Conservation (phyloP, 2,329 filamentous ascomycete genomes). For the Thelonectria blattea region DNA sequence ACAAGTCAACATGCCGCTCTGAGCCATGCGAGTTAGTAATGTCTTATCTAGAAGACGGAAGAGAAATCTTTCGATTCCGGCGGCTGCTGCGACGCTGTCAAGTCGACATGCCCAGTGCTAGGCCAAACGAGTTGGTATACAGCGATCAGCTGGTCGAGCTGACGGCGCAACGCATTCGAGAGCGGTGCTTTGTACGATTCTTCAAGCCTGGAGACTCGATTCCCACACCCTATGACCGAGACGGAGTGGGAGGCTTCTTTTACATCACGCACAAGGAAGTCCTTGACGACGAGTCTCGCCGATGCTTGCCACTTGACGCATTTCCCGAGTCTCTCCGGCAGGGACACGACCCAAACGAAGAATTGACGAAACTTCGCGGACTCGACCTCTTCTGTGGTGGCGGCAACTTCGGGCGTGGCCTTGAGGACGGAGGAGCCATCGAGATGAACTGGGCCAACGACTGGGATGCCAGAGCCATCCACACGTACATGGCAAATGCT, state of each 20-base stretch:
- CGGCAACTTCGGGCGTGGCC: constrained; percentile 76
- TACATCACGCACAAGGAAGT: constrained; percentile 57
- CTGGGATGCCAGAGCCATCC: constrained; percentile 65
- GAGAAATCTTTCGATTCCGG: constrained; percentile 50
- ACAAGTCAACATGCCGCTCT: constrained; percentile 45
- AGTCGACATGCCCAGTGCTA: constrained; percentile 45
- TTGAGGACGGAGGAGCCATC: constrained; percentile 74
- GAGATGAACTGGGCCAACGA: constrained; percentile 74
- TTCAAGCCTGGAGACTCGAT: constrained; percentile 55
- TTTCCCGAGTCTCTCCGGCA: constrained; percentile 53
- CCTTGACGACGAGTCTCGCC: neutral
- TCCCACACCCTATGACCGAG: constrained; percentile 67
- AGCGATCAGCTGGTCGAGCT: constrained; percentile 53
- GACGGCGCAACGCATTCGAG: constrained; percentile 50
- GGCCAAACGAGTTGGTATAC: constrained; percentile 66
- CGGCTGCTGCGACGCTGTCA: constrained; percentile 56
- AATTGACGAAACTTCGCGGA: constrained; percentile 55
- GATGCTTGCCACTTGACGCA: constrained; percentile 45
- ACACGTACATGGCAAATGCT: constrained; percentile 75
- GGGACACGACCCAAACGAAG: constrained; percentile 57
- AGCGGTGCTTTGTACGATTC: constrained; percentile 65
- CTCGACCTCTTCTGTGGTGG: constrained; percentile 80
- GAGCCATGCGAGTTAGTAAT: constrained; percentile 67
- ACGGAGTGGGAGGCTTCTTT: constrained; percentile 71
- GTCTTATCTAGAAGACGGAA: constrained; percentile 26